Evolutionary conservation across 2,329 filamentous ascomycete species (phyloP), one percentile per base, ranked within the genome.

Genomic region (Trichophyton verrucosum): DNA sequence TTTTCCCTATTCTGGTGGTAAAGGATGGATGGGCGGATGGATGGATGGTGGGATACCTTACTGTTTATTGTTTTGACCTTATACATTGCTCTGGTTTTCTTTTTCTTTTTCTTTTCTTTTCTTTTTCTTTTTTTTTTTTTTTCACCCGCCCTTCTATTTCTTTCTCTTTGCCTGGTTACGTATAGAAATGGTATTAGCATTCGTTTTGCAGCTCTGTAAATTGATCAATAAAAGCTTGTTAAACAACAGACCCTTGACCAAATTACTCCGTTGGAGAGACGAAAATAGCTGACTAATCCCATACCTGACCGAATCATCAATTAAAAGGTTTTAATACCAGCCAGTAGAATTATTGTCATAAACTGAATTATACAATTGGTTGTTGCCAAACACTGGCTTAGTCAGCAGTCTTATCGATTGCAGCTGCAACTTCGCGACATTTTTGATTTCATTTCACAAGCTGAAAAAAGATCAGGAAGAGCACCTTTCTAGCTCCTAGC

Each of bases 111-210:
- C 13, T 38, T 22, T n/a, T n/a, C n/a, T 55, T 36, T 36, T 36
- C 30, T 55, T 9, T 1, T 24, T 24, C 11, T 20, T n/a, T 53
- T 7, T 38, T 13, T 38, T 22, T n/a, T n/a, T n/a, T n/a, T n/a
- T n/a, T n/a, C n/a, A 6, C 5, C 27, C 24, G 5, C 24, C 27
- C 6, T 30, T 7, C 33, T 47, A 17, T 20, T 47, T 20, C 20
- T 47, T 2, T 22, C 7, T 36, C 33, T 9, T 36, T 55, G 27
- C 51, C 51, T 36, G 27, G 51, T 36, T 55, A 55, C 33, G 51
- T 55, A 55, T 55, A 55, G 51, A 55, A 55, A 55, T 55, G 51
- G 51, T 55, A 55, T 27, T 55, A 22, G 51, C 51, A 55, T 55
- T 55, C 27, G 15, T 9, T 33, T 55, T 55, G 51, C 24, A 36